phyloP scores from a whole-genome alignment of 1,284 basidiomycete species.

The Cutaneotrichosporon sp. region DNA sequence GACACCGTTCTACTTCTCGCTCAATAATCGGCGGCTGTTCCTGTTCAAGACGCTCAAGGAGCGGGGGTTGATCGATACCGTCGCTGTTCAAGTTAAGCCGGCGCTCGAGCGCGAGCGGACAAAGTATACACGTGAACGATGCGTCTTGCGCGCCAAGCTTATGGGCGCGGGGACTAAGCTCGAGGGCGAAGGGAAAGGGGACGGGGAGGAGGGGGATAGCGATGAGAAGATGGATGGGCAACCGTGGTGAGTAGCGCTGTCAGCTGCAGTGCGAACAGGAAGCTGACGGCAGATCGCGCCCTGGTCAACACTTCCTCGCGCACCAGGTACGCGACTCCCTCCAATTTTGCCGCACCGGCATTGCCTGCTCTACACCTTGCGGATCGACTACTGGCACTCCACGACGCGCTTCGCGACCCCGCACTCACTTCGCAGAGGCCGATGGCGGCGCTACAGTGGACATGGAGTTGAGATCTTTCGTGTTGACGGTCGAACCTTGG shows the following conservation, averaged over 20 bases:
- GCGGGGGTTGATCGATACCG: slow-evolving; percentile 17
- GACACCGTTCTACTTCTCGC: slow-evolving; percentile 24
- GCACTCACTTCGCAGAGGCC: too few relatives aligned
- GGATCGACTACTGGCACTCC: too few relatives aligned
- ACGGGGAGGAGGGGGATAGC: slow-evolving; percentile 6
- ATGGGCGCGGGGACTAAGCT: slow-evolving; percentile 23
- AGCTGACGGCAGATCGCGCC: background rate
- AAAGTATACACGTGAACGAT: slow-evolving; percentile 24
- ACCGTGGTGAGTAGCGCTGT: background rate
- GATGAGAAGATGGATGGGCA: slow-evolving; percentile 8
- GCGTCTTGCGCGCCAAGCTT: slow-evolving; percentile 21
- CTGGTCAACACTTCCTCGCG: too few relatives aligned
- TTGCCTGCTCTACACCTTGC: too few relatives aligned
- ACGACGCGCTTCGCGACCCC: too few relatives aligned
- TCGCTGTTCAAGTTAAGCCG: slow-evolving; percentile 26
- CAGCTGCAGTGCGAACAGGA: background rate
- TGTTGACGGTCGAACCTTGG: too few relatives aligned
- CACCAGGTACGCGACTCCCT: too few relatives aligned
- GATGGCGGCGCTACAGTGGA: too few relatives aligned
- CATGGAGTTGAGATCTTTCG: too few relatives aligned
- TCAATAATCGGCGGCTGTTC: slow-evolving; percentile 24
- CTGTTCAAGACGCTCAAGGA: slow-evolving; percentile 25
- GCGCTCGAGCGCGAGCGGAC: slow-evolving; percentile 24
- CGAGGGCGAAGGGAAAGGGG: background rate
- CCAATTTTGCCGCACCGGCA: too few relatives aligned